A percentile compares a stretch with the other conserved stretches of the same genome.
Evolutionary conservation across 2,329 filamentous ascomycete genomes (phyloP).

Genomic region (Colletotrichum noveboracense): DNA sequence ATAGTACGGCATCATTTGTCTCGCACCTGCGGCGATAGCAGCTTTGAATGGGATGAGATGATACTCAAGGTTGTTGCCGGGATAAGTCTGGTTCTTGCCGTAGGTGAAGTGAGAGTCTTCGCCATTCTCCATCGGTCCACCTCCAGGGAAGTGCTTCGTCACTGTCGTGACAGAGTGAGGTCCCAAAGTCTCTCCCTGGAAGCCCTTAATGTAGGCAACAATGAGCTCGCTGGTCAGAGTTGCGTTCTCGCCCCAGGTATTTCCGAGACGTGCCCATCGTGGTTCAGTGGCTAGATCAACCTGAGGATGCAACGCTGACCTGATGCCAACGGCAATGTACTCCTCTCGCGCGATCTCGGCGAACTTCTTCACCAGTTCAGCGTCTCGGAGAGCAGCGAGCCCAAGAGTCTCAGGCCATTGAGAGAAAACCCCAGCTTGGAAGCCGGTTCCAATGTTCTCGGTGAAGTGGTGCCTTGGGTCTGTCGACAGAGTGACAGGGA

Average conservation of each 20-base stretch:
- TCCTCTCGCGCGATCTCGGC: slow-evolving; percentile 55
- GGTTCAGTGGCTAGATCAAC: slow-evolving; percentile 57
- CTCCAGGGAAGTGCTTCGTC: slow-evolving; percentile 60
- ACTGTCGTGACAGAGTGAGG: slow-evolving; percentile 49
- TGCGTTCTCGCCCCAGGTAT: slow-evolving; percentile 55
- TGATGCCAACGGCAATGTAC: slow-evolving; percentile 45
- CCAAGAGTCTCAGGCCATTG: slow-evolving; percentile 58
- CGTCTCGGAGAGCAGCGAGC: slow-evolving; percentile 51
- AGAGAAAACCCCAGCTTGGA: slow-evolving; percentile 47
- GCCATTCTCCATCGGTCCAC: slow-evolving; percentile 51
- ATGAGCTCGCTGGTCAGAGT: slow-evolving; percentile 40
- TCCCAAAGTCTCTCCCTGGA: slow-evolving; percentile 50
- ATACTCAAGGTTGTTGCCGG: slow-evolving; percentile 54
- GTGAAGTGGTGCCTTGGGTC: slow-evolving; percentile 53
- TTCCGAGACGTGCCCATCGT: slow-evolving; percentile 51
- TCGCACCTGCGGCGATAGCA: slow-evolving; percentile 51
- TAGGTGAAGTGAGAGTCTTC: slow-evolving; percentile 59
- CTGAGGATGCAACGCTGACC: slow-evolving; percentile 53
- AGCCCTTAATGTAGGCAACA: slow-evolving; percentile 51
- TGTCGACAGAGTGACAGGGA: slow-evolving; percentile 52
- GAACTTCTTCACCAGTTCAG: slow-evolving; percentile 48
- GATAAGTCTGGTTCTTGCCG: slow-evolving; percentile 56
- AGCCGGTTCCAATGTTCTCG: slow-evolving; percentile 46
- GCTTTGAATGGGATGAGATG: slow-evolving; percentile 56
- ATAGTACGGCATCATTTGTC: slow-evolving; percentile 60